Evolutionary conservation across 2,329 filamentous ascomycete genomes (phyloP).

Genomic region (Cladosporium halotolerans): DNA sequence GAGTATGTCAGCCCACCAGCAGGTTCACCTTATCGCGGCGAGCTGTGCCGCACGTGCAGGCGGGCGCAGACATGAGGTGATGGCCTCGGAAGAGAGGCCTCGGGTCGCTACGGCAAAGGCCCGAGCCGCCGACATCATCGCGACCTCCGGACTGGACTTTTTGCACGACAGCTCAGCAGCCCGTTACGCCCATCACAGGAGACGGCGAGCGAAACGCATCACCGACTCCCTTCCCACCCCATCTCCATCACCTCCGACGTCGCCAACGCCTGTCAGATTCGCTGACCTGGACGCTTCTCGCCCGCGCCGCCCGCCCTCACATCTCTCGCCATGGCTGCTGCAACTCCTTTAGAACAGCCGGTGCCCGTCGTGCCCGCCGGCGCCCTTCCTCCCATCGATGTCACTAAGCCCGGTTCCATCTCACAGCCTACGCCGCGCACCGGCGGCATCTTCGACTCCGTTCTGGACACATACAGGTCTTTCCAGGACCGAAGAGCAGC

Average conservation of each 20-base stretch:
- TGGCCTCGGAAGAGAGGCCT: too few species aligned
- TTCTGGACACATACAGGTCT: slow-evolving; percentile 63
- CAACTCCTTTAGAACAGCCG: slow-evolving; percentile 22
- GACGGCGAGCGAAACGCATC: not conserved
- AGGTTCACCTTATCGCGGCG: too few species aligned
- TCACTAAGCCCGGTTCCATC: slow-evolving; percentile 16
- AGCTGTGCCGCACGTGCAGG: too few species aligned
- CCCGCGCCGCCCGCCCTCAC: slow-evolving; percentile 1
- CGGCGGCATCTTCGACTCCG: slow-evolving; percentile 25
- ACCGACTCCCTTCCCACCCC: not conserved
- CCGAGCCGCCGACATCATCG: slow-evolving; percentile 1
- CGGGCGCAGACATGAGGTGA: too few species aligned
- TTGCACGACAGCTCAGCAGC: slow-evolving; percentile 5
- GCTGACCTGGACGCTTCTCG: slow-evolving; percentile 2
- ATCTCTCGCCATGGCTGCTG: slow-evolving; percentile 10
- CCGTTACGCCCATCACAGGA: not conserved
- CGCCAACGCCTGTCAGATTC: not conserved
- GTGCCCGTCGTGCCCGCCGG: slow-evolving; percentile 18
- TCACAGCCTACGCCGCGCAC: slow-evolving; percentile 21
- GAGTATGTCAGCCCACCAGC: too few species aligned
- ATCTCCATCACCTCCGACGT: not conserved
- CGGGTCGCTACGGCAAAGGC: too few species aligned
- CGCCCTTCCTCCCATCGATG: slow-evolving; percentile 17
- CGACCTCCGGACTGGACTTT: not conserved
- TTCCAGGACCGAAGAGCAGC: slow-evolving; percentile 82